Evolutionary conservation across 116 monocot species (phyloP), one percentile per base, ranked within the genome.

Genomic region (Posidonia oceanica): DNA sequence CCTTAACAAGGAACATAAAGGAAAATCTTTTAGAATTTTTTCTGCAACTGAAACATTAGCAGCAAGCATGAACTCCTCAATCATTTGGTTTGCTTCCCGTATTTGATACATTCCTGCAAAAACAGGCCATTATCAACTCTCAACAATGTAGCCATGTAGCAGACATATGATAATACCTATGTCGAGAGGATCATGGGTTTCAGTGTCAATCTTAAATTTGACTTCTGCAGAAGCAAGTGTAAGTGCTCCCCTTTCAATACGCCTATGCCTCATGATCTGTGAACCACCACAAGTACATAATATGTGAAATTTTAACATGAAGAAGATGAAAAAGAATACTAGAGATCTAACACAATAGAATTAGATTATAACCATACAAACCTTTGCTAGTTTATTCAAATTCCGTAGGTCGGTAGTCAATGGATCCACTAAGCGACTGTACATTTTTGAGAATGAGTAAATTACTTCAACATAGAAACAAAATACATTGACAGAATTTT

Each of bases 171-270:
- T 63, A 20, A 52, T 78, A 97, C 97, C 97, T 74, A 97, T 97
- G 67, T 97, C 97, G 64, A 97, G 79, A 63, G 97, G 97, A 81
- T 97, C 97, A 73, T 89, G 97, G 69, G 97, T 97, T 86, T 97
- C 97, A 22, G 92, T 97, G 71, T 97, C 97, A 79, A 97, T 91
- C 74, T 92, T 82, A 69, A 97, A 97, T 78, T 97, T 97, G 68
- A 97, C 97, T 90, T 97, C 97, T 77, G 97, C 89, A 56, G 97
- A 97, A 80, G 97, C 97, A 82, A 97, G 92, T 73, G 97, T 97
- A 61, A 97, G 83, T 18, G 97, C 97, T 61, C 97, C 97, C 81
- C 89, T 92, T 39, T 97, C 97, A 77, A 85, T 80, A 57, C 97
- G 77, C 67, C 92, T 77, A 36, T 71, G 83, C 53, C 97, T 86